Evolutionary conservation across 202 grass and related monocot genomes (phyloP), one percentile per base, ranked within the genome.

Genomic region (Zizania palustris): DNA sequence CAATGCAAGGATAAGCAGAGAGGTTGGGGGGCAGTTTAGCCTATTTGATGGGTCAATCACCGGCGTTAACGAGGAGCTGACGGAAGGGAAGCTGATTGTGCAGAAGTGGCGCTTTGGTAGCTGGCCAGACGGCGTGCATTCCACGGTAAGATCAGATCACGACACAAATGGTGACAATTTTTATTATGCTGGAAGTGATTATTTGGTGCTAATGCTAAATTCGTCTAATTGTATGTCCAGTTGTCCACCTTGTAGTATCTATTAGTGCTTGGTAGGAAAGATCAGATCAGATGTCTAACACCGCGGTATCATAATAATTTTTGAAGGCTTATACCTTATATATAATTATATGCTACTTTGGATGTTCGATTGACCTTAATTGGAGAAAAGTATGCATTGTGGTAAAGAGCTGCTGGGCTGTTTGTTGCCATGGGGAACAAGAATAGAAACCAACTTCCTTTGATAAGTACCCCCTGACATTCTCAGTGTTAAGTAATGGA

Each of bases 1-100:
- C 83, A 95, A 92, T 73, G 87, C 96, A 0, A 88, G 87, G 91
- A 92, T 98, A 44, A 92, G 87, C 67, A 92, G 76, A 63, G 96
- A 98, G 56, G 96, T 98, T 14, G 96, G 96, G n/a, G 96, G 96
- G 3, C 85, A 87, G 38, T 98, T 98, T 67, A 98, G 85, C 84
- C 71, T 98, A 41, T 98, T 98, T 7, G 91, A 95, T 44, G 91
- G 96, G 16, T 98, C 91, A 16, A 98, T 98, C 44, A 88, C 57
- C 3, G 96, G 96, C 4, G 33, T 95, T 16, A 89, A 98, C 4
- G 96, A 98, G 85, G 96, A 98, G 57, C 82, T 98, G 77, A 87
- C 95, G 74, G 96, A 98, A 77, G 91, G 87, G 33, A 90, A 90
- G 67, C 71, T 98, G 62, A 98, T 98, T 7, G 89, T 88, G 36